Evolutionary conservation across 192 early-diverging fungal species (phyloP), one percentile per base, ranked within the genome.

Genomic region (Coemansia sp.): DNA sequence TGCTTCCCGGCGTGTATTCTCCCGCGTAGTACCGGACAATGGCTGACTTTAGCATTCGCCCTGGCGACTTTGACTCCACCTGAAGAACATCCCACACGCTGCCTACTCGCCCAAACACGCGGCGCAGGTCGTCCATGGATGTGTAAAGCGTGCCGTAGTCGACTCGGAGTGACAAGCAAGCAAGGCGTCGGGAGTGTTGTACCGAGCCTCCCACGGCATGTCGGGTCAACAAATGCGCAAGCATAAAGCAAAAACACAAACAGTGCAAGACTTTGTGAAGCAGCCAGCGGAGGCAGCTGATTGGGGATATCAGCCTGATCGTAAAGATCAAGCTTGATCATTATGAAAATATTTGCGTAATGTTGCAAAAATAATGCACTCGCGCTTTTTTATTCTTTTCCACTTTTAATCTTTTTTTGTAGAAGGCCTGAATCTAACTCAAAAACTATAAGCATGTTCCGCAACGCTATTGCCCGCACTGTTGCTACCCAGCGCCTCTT

Each of bases 31-130:
- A 77, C 38, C 63, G 60, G 3, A 77, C 74, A 7, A 71, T 14
- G 2, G 74, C 68, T n/a, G 38, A 53, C 11, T 65, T 56, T n/a
- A 70, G 35, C 24, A 53, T 57, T 24, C 52, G 26, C 5, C 58
- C 68, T 0, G 74, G 38, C 1, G 34, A 26, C 8, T 39, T 57
- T n/a, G 68, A 63, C 52, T 77, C 50, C 8, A 71, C 21, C 14
- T 53, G 63, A 17, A 62, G n/a, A 6, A 77, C 48, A n/a, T 70
- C 74, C 74, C 74, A 77, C 32, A 77, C 74, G 1, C 64, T 71
- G 58, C 74, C 74, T 9, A 60, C 63, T 0, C 60, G 59, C 44
- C 71, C 65, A 53, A 77, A 77, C 18, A 44, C 32, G 32, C 19
- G 19, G 29, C 29, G 54, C 52, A 77, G 35, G 36, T 69, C 64